These are phyloP conservation scores for Kodamaea hsintzibuensis DNA, from an alignment of 805 yeast species.

Conservation along the genomic window DNA sequence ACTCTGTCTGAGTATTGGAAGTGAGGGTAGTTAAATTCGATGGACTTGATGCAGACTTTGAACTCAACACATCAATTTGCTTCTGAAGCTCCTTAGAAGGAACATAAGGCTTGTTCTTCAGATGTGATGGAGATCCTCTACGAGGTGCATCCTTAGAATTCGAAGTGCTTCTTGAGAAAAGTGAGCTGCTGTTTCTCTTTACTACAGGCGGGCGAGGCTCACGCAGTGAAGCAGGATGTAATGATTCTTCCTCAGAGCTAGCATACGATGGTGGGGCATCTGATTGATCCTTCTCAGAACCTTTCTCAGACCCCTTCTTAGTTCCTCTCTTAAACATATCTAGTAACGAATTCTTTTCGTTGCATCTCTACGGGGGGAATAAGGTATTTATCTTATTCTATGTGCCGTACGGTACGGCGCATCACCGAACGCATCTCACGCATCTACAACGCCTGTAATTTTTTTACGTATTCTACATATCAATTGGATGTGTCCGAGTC, in stretches of 20 bases:
- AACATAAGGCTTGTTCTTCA: slow-evolving; percentile 28
- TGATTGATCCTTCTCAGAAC: background rate
- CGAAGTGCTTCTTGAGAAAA: slow-evolving; percentile 2
- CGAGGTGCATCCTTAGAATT: background rate
- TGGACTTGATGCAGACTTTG: background rate
- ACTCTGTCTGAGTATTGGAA: slow-evolving; percentile 35
- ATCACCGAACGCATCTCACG: background rate
- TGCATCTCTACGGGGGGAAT: background rate
- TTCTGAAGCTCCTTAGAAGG: slow-evolving; percentile 38
- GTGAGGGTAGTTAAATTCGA: slow-evolving; percentile 19
- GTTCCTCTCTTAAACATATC: slow-evolving; percentile 7
- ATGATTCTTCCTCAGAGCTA: background rate
- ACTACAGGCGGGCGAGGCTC: slow-evolving; percentile 3
- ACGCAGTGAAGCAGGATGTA: background rate
- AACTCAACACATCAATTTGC: slow-evolving; percentile 30
- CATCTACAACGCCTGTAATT: background rate
- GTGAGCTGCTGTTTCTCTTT: slow-evolving; percentile 1
- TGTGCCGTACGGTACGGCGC: slow-evolving; percentile 5
- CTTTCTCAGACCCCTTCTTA: slow-evolving; percentile 4
- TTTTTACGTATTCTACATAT: background rate
- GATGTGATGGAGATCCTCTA: background rate
- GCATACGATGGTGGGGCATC: slow-evolving; percentile 11
- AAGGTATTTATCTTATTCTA: background rate
- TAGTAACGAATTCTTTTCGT: background rate
- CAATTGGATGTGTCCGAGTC: background rate